phyloP scores from a whole-genome alignment of 495 filamentous ascomycete species.

The Delitschia confertaspora region DNA sequence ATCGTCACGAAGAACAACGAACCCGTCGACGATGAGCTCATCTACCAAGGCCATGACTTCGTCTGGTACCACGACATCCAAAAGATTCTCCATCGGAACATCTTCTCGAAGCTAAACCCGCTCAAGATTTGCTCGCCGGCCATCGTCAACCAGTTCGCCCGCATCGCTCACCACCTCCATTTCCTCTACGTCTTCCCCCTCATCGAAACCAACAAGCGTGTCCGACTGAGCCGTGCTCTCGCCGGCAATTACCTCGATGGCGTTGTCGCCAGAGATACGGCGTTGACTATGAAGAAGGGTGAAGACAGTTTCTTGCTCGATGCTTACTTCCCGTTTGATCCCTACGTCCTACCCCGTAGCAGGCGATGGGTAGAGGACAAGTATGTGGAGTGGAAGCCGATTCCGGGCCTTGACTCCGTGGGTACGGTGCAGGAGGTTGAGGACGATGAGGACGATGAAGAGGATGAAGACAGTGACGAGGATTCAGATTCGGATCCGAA shows the following conservation, averaged over 20 bases:
- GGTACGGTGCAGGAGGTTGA: conserved; percentile 45
- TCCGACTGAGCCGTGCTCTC: conserved; percentile 51
- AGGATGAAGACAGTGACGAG: conserved; percentile 35
- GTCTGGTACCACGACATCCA: conserved; percentile 65
- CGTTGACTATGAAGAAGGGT: conserved; percentile 45
- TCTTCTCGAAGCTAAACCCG: conserved; percentile 83
- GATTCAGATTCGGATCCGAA: no score
- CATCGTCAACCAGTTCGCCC: conserved; percentile 86
- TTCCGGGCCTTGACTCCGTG: conserved; percentile 56
- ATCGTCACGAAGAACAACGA: conserved; percentile 45
- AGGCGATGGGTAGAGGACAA: conserved; percentile 76
- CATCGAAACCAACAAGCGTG: conserved; percentile 83
- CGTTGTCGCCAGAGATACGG: conserved; percentile 56
- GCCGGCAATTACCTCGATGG: conserved; percentile 33
- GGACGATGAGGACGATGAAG: conserved; percentile 39
- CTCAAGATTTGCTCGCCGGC: conserved; percentile 90
- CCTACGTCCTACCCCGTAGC: conserved; percentile 77
- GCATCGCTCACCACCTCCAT: conserved; percentile 69
- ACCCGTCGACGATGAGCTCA: conserved; percentile 43
- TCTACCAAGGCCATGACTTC: conserved; percentile 54
- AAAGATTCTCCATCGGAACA: conserved; percentile 59
- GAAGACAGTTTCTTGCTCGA: conserved; percentile 72
- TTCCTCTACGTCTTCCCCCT: conserved; percentile 82
- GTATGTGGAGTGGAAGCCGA: conserved; percentile 74
- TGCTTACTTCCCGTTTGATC: conserved; percentile 95